Base-by-base conservation (phyloP, 2,329 filamentous ascomycete genomes). In the Coleophoma cylindrospora region DNA sequence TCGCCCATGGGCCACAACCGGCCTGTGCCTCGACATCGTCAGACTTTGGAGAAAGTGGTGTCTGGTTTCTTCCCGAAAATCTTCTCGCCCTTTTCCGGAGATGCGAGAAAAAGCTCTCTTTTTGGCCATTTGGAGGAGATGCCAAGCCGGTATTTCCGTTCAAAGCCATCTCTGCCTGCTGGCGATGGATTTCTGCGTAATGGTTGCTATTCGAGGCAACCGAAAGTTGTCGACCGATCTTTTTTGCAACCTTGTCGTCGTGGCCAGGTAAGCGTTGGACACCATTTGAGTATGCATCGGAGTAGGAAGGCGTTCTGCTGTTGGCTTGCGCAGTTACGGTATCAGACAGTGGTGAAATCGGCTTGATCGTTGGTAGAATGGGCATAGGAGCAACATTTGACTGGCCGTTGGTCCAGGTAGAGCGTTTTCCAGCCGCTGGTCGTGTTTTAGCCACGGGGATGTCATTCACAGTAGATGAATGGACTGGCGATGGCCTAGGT, bases 81-180 rank as follows among this genome's bases (percentile, higher is more conserved):
- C 94, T 81, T 59, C 94, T 83, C 27, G 95, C 94, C 47, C 92
- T 86, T 70, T 99, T 99, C 50, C 94, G 83, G 8, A 99, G 78
- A 66, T 99, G 94, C 1, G 94, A 97, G 71, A 99, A 99, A 75
- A 99, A 99, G 68, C 94, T 90, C 68, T 99, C 94, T 65, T 95
- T 95, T 50, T 91, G 88, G 15, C 81, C 88, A 61, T 80, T 85
- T 0, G 86, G 83, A 4, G 91, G 89, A 6, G 90, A 94, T 14
- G 80, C 83, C 21, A 91, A 74, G 19, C 85, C 87, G 34, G 79
- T 80, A 61, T 86, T 84, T 48, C 91, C 94, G 64, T 91, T 96
- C 43, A 97, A 77, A 36, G 91, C 90, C 55, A 89, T 81, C 68
- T 97, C 92, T 13, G 92, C 90, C 68, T 97, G 90, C 70, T 92